Evolutionary conservation across 2,329 filamentous ascomycete genomes (phyloP).

Genomic region (Fusarium clavum): DNA sequence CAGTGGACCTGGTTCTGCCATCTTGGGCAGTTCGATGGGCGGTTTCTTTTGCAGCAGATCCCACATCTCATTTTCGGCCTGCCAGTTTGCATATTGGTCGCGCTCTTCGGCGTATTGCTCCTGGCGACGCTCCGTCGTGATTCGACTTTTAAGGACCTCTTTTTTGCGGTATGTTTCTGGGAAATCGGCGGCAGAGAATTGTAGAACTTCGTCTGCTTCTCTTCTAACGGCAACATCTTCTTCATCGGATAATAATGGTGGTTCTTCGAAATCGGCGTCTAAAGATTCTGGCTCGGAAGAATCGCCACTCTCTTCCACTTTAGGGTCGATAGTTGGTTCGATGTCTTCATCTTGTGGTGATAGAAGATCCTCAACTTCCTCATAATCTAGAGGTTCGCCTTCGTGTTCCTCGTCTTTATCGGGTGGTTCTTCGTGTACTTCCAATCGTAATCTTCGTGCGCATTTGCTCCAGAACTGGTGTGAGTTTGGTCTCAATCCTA

Average conservation of each 20-base stretch:
- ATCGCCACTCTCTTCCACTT: not conserved
- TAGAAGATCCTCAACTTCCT: slow-evolving; percentile 33
- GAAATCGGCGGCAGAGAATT: slow-evolving; percentile 56
- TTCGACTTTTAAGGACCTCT: slow-evolving; percentile 52
- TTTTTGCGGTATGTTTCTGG: slow-evolving; percentile 53
- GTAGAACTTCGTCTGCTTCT: slow-evolving; percentile 58
- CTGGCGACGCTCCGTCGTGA: slow-evolving; percentile 56
- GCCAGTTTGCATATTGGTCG: slow-evolving; percentile 55
- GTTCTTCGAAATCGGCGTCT: slow-evolving; percentile 34
- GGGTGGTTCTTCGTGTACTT: slow-evolving; percentile 57
- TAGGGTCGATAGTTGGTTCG: not conserved
- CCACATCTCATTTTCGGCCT: slow-evolving; percentile 61
- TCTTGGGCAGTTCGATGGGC: slow-evolving; percentile 50
- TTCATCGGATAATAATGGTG: slow-evolving; percentile 28
- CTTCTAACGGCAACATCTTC: slow-evolving; percentile 48
- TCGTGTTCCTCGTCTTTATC: slow-evolving; percentile 40
- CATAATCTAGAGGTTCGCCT: slow-evolving; percentile 32
- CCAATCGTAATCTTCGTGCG: slow-evolving; percentile 62
- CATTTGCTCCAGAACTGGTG: slow-evolving; percentile 60
- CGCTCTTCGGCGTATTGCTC: slow-evolving; percentile 58
- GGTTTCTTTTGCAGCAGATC: slow-evolving; percentile 55
- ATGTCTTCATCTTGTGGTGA: slow-evolving; percentile 17
- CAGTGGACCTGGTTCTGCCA: slow-evolving; percentile 46
- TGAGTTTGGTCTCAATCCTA: slow-evolving; percentile 56
- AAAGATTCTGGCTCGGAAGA: slow-evolving; percentile 22